A percentile compares a stretch with the other conserved stretches of the same genome.
phyloP scores from a whole-genome alignment of 2,329 filamentous ascomycete species.

The Lomentospora prolificans region DNA sequence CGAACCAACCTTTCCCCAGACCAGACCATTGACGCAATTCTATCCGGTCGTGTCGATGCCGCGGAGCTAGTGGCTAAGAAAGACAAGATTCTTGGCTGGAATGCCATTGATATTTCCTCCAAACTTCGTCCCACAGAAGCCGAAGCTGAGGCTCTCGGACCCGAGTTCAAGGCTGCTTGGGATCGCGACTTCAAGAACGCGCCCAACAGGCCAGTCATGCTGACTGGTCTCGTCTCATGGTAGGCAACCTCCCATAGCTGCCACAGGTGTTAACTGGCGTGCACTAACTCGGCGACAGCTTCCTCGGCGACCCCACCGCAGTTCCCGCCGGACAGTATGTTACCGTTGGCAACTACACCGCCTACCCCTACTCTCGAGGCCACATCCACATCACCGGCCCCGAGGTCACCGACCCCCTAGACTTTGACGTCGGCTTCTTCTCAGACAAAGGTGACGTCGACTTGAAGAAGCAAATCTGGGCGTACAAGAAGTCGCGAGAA shows the following conservation, averaged over 20 bases:
- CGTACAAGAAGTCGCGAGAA: conserved; percentile 56
- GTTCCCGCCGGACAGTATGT: conserved; percentile 36
- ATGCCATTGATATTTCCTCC: conserved; percentile 39
- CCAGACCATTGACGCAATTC: conserved; percentile 30
- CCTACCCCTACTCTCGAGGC: conserved; percentile 51
- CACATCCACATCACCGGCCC: conserved; percentile 41
- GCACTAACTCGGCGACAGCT: conserved; percentile 10
- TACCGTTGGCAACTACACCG: conserved; percentile 39
- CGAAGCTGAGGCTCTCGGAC: conserved; percentile 39
- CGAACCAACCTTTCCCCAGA: conserved; percentile 30
- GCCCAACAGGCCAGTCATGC: conserved; percentile 17
- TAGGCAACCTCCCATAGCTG: conserved; percentile 11
- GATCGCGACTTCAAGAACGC: conserved; percentile 34
- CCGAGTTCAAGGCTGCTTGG: conserved; percentile 40
- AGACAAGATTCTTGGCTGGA: conserved; percentile 38
- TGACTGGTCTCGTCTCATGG: conserved; percentile 13
- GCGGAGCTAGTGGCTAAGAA: conserved; percentile 15
- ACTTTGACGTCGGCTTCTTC: conserved; percentile 44
- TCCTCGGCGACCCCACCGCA: conserved; percentile 24
- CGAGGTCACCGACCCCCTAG: conserved; percentile 25
- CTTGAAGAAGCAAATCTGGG: conserved; percentile 51
- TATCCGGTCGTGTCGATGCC: conserved; percentile 14
- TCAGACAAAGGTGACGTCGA: conserved; percentile 40
- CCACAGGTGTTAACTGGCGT: not conserved
- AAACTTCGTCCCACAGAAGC: conserved; percentile 44